phyloP scores from a whole-genome alignment of 306 rosid species.

The Sechiopsis laciniata region DNA sequence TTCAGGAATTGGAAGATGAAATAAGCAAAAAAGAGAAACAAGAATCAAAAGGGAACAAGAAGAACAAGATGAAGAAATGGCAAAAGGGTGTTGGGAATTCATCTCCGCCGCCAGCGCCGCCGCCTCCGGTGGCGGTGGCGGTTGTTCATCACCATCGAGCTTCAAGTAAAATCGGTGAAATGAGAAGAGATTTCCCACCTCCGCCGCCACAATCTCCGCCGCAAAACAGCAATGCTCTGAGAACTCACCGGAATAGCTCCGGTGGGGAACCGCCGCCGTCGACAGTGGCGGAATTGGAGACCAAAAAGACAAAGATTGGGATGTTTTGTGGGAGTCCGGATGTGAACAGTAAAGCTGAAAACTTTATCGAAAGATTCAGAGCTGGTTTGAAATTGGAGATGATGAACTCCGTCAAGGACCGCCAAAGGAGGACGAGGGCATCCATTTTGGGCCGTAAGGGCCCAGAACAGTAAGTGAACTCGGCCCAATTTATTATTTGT shows the following conservation, averaged over 20 bases:
- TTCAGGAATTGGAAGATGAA: constrained; percentile 28
- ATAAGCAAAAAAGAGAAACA: constrained; percentile 34
- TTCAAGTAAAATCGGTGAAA: constrained; percentile 40
- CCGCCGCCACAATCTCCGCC: background rate
- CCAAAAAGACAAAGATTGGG: no score
- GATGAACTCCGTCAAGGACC: constrained; percentile 46
- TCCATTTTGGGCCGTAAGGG: constrained; percentile 43
- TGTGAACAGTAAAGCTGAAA: constrained; percentile 72
- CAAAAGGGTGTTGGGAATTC: constrained; percentile 44
- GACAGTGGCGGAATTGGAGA: no score
- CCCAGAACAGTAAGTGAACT: background rate
- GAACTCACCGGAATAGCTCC: no score
- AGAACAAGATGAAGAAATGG: constrained; percentile 55
- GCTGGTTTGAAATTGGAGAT: constrained; percentile 63
- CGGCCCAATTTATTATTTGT: constrained; percentile 8
- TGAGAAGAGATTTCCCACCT: constrained; percentile 24
- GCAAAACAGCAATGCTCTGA: background rate
- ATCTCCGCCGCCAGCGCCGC: constrained; percentile 3
- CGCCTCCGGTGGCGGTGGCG: constrained; percentile 32
- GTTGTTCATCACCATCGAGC: constrained; percentile 38
- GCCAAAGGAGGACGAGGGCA: background rate
- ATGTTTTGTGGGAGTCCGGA: constrained; percentile 41
- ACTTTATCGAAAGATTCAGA: constrained; percentile 67
- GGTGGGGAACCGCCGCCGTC: no score
- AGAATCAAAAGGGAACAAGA: constrained; percentile 53